Conservation (phyloP, 306 rosid genomes). For the Glycyrrhiza uralensis region DNA sequence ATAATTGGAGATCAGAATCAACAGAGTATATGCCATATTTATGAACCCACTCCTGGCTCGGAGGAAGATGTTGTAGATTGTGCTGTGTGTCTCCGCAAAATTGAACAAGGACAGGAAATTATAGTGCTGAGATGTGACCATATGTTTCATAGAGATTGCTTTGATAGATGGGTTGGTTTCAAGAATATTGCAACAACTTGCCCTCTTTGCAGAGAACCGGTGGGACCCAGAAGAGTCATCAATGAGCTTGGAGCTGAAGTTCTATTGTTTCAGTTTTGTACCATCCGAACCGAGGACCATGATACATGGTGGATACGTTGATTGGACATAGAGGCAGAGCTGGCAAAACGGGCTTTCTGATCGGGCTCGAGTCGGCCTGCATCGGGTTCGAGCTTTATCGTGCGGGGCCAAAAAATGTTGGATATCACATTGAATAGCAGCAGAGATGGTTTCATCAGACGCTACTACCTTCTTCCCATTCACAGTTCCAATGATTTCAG, state of each 20-base stretch:
- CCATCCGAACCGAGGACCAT: not conserved
- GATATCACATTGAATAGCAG: too few species aligned
- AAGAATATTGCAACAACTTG: constrained; percentile 31
- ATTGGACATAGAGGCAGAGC: too few species aligned
- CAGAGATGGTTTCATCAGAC: too few species aligned
- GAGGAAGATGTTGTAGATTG: constrained; percentile 35
- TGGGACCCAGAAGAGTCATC: constrained; percentile 1
- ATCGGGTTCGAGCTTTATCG: too few species aligned
- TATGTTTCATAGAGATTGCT: constrained; percentile 40
- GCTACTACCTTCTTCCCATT: too few species aligned
- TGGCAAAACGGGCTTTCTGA: too few species aligned
- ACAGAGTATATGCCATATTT: too few species aligned
- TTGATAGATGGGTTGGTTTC: constrained; percentile 37
- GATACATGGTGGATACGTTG: constrained; percentile 59
- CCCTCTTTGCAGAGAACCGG: constrained; percentile 49
- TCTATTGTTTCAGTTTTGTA: constrained; percentile 25
- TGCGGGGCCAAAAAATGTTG: too few species aligned
- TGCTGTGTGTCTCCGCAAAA: constrained; percentile 40
- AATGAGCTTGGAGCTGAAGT: constrained; percentile 27
- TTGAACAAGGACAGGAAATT: constrained; percentile 47
- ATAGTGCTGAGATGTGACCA: constrained; percentile 47
- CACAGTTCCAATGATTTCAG: too few species aligned
- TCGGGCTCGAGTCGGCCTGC: too few species aligned
- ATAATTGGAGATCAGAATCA: not conserved
- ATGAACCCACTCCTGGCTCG: too few species aligned